Percentiles rank a stretch among this genome's conserved stretches.
These are phyloP conservation scores for Colletotrichum euphorbiae DNA, from an alignment of 2,329 filamentous ascomycete species.

Conservation along the genomic window DNA sequence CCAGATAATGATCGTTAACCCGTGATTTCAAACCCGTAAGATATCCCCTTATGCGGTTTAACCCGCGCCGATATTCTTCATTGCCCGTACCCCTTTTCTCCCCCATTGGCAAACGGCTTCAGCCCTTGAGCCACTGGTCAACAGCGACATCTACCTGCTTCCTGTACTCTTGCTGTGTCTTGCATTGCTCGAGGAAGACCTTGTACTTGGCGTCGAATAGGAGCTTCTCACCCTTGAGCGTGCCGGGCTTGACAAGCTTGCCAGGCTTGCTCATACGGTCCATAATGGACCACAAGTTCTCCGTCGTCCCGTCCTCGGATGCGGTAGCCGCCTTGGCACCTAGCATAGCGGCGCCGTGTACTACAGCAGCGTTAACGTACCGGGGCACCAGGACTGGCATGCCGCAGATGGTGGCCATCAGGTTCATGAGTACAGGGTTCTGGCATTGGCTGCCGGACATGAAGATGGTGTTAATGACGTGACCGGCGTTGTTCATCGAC, in stretches of 20 bases:
- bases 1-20: neutral
- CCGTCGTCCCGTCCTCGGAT: slow-evolving; percentile 79
- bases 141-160: slow-evolving; percentile 77
- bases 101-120: neutral
- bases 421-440: slow-evolving; percentile 89
- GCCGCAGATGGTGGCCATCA: slow-evolving; percentile 89
- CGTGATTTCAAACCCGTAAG: neutral
- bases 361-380: slow-evolving; percentile 95
- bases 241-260: slow-evolving; percentile 81
- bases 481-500: slow-evolving; percentile 90
- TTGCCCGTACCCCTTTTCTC: neutral
- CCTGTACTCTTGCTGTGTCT: slow-evolving; percentile 85
- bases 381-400: slow-evolving; percentile 94
- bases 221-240: slow-evolving; percentile 78
- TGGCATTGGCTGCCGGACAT: slow-evolving; percentile 99
- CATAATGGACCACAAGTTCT: slow-evolving; percentile 97
- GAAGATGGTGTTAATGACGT: slow-evolving; percentile 92
- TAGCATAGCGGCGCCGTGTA: slow-evolving; percentile 98
- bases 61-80: neutral
- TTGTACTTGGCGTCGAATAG: slow-evolving; percentile 91
- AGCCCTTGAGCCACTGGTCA: slow-evolving; percentile 47
- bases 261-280: slow-evolving; percentile 96
- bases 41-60: slow-evolving; percentile 1
- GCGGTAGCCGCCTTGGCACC: slow-evolving; percentile 96
- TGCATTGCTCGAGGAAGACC: slow-evolving; percentile 94